A percentile compares a stretch with the other conserved stretches of the same genome.
Evolutionary conservation across 129 eudicot genomes (phyloP).

Genomic region (Lactuca saligna): DNA sequence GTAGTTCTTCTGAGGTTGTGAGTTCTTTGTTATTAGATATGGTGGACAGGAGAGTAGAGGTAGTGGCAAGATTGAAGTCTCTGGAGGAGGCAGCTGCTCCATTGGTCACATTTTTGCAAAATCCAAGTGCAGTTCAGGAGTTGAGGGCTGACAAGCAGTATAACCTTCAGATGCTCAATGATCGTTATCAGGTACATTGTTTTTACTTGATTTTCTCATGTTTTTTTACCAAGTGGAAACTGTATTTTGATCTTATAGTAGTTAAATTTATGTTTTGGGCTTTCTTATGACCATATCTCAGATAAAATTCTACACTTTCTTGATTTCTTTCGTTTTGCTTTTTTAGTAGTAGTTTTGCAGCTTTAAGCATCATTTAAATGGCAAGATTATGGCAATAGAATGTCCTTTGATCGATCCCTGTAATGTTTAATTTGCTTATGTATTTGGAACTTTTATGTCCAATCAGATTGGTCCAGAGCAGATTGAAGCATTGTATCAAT

Average conservation of each 20-base stretch:
- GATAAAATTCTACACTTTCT: no score
- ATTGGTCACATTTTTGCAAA: conserved; percentile 77
- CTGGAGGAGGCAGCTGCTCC: conserved; percentile 98
- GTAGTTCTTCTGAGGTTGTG: conserved; percentile 5
- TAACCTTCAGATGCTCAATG: conserved; percentile 91
- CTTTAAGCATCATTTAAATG: no score
- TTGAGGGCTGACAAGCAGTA: conserved; percentile 87
- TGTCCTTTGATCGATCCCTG: background rate
- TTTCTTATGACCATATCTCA: no score
- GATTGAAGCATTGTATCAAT: conserved; percentile 96
- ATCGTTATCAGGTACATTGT: conserved; percentile 68
- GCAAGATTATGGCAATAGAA: no score
- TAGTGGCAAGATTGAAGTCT: conserved; percentile 88
- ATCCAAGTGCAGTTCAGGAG: conserved; percentile 86
- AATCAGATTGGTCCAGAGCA: conserved; percentile 96
- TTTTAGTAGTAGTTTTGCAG: no score
- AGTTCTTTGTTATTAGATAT: conserved; percentile 49
- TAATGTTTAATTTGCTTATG: conserved; percentile 1
- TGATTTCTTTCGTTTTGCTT: no score
- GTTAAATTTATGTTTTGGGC: background rate
- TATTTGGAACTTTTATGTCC: background rate
- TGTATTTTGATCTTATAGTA: background rate
- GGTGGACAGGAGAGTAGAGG: conserved; percentile 98
- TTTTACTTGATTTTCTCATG: background rate
- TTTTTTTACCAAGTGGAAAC: background rate